A percentile compares a stretch with the other conserved stretches of the same genome.
Conservation (phyloP, 805 yeast genomes). For the Lachancea nothofagi region DNA sequence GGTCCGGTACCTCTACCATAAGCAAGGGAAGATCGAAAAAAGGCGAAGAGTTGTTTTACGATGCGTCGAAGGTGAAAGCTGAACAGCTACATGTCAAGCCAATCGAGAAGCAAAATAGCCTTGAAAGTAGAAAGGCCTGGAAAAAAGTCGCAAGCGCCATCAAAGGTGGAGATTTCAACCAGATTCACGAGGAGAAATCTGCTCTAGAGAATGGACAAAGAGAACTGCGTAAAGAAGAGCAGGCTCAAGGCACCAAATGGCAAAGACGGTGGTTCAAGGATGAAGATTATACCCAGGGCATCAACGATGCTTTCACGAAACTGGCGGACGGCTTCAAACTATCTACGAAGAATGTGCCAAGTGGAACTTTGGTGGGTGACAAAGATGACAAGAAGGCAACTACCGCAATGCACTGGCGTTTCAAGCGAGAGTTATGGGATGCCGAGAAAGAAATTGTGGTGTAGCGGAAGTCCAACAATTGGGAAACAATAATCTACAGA, state of each 20-base stretch:
- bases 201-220: constrained; percentile 81
- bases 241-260: constrained; percentile 63
- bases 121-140: constrained; percentile 93
- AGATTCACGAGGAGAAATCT: constrained; percentile 70
- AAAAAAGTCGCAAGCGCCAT: constrained; percentile 82
- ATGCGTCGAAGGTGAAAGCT: constrained; percentile 46
- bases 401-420: constrained; percentile 64
- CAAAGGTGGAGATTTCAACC: constrained; percentile 63
- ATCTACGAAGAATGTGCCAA: constrained; percentile 59
- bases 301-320: constrained; percentile 36
- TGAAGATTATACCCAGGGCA: constrained; percentile 35
- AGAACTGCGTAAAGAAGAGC: constrained; percentile 68
- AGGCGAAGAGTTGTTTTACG: constrained; percentile 53
- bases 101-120: constrained; percentile 66
- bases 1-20: constrained; percentile 76
- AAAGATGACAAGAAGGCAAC: constrained; percentile 45
- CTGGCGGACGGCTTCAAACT: constrained; percentile 47
- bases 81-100: constrained; percentile 71
- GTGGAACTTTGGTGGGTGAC: constrained; percentile 53
- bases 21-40: constrained; percentile 46
- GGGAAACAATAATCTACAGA: neutral
- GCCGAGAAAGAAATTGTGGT: constrained; percentile 53
- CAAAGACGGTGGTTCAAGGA: constrained; percentile 73
- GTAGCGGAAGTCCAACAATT: no score
- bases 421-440: constrained; percentile 48